phyloP scores from a whole-genome alignment of 2,329 filamentous ascomycete species.

The Neurospora sp. region DNA sequence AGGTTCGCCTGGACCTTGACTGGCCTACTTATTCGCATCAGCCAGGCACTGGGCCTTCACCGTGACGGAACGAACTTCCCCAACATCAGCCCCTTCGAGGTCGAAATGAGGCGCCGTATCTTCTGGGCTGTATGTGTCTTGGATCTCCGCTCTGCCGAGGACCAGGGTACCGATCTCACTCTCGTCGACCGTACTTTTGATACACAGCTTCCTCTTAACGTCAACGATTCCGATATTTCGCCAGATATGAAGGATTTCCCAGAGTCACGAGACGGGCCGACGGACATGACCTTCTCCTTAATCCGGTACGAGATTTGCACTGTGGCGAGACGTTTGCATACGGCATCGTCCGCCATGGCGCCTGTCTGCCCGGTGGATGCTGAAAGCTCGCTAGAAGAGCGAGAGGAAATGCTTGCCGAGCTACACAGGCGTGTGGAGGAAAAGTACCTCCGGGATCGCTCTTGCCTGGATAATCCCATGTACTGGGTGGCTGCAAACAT shows the following conservation, averaged over 20 bases:
- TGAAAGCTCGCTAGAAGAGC: constrained; percentile 29
- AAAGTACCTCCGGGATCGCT: constrained; percentile 41
- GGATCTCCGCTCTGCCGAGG: constrained; percentile 50
- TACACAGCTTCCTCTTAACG: constrained; percentile 44
- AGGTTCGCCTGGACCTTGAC: constrained; percentile 54
- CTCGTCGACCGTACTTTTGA: constrained; percentile 38
- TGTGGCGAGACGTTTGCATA: constrained; percentile 30
- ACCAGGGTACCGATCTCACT: constrained; percentile 43
- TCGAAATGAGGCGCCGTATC: constrained; percentile 51
- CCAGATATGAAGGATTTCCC: constrained; percentile 39
- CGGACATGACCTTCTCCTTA: constrained; percentile 40
- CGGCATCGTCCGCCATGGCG: constrained; percentile 24
- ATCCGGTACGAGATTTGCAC: constrained; percentile 34
- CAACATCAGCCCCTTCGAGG: constrained; percentile 47
- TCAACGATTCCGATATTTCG: constrained; percentile 44
- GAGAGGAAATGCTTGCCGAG: constrained; percentile 26
- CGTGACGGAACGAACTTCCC: constrained; percentile 45
- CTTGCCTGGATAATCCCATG: constrained; percentile 34
- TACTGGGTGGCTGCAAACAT: constrained; percentile 42
- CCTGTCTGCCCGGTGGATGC: constrained; percentile 22
- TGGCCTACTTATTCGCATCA: constrained; percentile 49
- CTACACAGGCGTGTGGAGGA: constrained; percentile 35
- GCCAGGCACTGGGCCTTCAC: constrained; percentile 44
- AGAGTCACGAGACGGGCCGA: constrained; percentile 37
- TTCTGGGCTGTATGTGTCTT: constrained; percentile 54